Evolutionary conservation across 345 rosid species (phyloP).

Genomic region (Ceriops zippeliana): DNA sequence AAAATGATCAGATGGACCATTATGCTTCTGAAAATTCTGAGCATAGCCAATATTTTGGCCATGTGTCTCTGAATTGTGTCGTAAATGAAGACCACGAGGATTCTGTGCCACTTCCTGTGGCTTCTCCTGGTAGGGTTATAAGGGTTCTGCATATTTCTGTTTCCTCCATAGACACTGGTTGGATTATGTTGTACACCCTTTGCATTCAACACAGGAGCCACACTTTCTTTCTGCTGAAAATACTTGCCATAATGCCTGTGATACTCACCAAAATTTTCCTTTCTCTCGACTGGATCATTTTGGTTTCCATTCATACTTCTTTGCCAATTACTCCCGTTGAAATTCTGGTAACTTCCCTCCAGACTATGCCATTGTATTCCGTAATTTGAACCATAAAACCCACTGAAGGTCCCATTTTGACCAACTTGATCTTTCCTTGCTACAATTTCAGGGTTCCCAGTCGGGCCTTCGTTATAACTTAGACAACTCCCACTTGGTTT

Average conservation of each 20-base stretch:
- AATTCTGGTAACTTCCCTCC: slow-evolving; percentile 1
- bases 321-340: slow-evolving; percentile 14
- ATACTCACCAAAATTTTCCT: slow-evolving; percentile 14
- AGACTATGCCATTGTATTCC: background rate
- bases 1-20: slow-evolving; percentile 1
- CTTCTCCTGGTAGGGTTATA: background rate
- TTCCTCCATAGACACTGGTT: slow-evolving; percentile 11
- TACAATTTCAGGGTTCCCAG: slow-evolving; percentile 15
- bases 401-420: slow-evolving; percentile 22
- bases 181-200: slow-evolving; percentile 13
- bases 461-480: slow-evolving; percentile 19
- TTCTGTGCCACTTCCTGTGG: background rate
- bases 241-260: slow-evolving; percentile 11
- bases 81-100: slow-evolving; percentile 13
- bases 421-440: slow-evolving; percentile 15
- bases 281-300: slow-evolving; percentile 7
- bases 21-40: slow-evolving; percentile 19
- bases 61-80: slow-evolving; percentile 14
- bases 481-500: slow-evolving; percentile 18
- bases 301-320: slow-evolving; percentile 17
- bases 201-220: slow-evolving; percentile 2
- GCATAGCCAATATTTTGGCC: slow-evolving; percentile 11
- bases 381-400: slow-evolving; percentile 15
- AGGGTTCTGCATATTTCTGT: slow-evolving; percentile 15
- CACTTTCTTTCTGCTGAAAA: background rate